Base-by-base conservation (phyloP, 2,329 filamentous ascomycete genomes). In the Monilinia vaccinii-corymbosi region DNA sequence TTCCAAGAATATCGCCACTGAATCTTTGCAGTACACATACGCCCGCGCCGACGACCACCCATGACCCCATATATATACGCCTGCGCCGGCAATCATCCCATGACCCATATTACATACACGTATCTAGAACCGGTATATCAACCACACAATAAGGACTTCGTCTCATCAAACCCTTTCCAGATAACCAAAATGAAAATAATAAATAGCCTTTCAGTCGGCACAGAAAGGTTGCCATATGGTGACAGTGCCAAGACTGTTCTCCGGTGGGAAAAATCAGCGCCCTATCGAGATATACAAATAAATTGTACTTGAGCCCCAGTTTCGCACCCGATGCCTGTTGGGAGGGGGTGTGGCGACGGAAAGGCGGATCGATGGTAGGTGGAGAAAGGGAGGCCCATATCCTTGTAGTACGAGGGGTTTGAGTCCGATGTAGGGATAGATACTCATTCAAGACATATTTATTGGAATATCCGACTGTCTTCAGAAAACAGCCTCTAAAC, bases 91-190 rank as follows among this genome's bases (percentile, higher is more conserved):
- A 55, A 28, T 38, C 51, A 55, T 28, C 51, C 51, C 51, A 40
- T 44, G 32, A 55, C 40, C 51, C 51, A 55, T 55, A 44, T 31
- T 44, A 55, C 28, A 55, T 55, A 44, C 51, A 55, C 32, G n/a
- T 55, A 34, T 55, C 32, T 44, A 55, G 44, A 44, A 44, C n/a
- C 40, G 9, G 40, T 31, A 32, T 44, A 21, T 44, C 14, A 45
- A 23, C 14, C 28, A 13, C 51, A n/a, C 25, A 28, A 6, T 28
- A 32, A 42, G 23, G n/a, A 45, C 25, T 21, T 23, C 32, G 32
- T 36, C 32, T 36, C 42, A 50, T 50, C 38, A 50, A 42, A 49
- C 16, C 31, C 18, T 57, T 53, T 57, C 31, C 55, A 13, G 31
- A 50, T 50, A 38, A 50, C 32, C 44, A 57, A 50, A 57, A 57